Base-by-base conservation (phyloP, 768 basidiomycete genomes). In the Lactarius deliciosus region DNA sequence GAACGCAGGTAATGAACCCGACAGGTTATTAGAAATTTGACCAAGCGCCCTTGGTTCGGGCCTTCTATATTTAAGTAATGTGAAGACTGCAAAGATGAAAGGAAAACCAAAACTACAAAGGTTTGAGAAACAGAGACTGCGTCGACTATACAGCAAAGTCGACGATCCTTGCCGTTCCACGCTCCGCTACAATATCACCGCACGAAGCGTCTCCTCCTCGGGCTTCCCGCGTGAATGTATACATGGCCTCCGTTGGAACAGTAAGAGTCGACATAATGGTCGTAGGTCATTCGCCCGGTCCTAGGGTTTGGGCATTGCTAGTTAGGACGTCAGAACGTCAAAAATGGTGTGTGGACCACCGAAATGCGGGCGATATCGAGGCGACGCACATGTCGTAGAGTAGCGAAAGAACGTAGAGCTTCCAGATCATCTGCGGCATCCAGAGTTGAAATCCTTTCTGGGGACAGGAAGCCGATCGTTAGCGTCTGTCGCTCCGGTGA, bases 401-500 rank as follows among this genome's bases (percentile, higher is more conserved):
- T 28, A 66, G 50, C 8, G 61, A 66, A 25, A 66, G 47, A 40
- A 66, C 61, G 20, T 59, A 66, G 56, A 63, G 65, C 61, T 63
- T 66, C 13, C 65, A 61, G 3, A 59, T 25, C 57, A 45, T n/a
- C 22, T 22, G 57, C 8, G 57, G 9, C 32, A 6, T 40, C 61
- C 66, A 63, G 40, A 63, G 4, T 28, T 41, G 11, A 4, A n/a
- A 6, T 13, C 16, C 34, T 54, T 63, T 58, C 57, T 63, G 20
- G 30, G 34, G 3, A 16, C 5, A 38, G 28, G 20, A 57, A 9
- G 43, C 5, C 16, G 22, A 7, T 53, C 3, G n/a, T 66, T 32
- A 60, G 50, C 34, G 10, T 53, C n/a, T 30, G 7, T 18, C 53
- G 3, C 34, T 50, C 41, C 6, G 11, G n/a, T 38, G 9, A 38